Evolutionary conservation across 768 basidiomycete genomes (phyloP).

Genomic region (Boletus patriciae): DNA sequence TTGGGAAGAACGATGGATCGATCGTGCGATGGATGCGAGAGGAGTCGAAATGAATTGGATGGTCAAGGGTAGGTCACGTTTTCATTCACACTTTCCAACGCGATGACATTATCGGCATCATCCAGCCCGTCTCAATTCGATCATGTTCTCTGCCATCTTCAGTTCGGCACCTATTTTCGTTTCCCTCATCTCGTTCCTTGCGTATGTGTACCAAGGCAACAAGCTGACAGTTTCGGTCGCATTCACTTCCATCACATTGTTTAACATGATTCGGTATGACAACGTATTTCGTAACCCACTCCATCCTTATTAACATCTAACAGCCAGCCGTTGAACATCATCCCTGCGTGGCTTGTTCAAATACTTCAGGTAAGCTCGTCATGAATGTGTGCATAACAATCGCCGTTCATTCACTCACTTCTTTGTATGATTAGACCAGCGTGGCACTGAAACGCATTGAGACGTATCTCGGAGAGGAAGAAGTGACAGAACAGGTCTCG

Average conservation of each 20-base stretch:
- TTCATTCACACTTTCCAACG: background rate
- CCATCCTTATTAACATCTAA: background rate
- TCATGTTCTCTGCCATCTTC: constrained; percentile 75
- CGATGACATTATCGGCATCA: background rate
- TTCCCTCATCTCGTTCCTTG: constrained; percentile 76
- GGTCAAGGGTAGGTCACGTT: constrained; percentile 52
- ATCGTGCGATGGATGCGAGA: constrained; percentile 47
- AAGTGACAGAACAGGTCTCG: constrained; percentile 60
- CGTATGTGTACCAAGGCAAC: constrained; percentile 69
- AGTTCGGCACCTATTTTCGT: constrained; percentile 74
- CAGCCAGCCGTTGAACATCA: constrained; percentile 71
- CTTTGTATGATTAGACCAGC: constrained; percentile 38
- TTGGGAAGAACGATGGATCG: constrained; percentile 46
- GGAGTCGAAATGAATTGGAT: constrained; percentile 75
- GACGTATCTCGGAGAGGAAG: constrained; percentile 60
- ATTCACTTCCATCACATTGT: constrained; percentile 86
- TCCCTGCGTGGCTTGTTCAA: constrained; percentile 79
- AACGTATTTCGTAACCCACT: background rate
- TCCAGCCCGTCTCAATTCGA: constrained; percentile 65
- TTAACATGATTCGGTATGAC: constrained; percentile 73
- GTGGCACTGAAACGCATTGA: constrained; percentile 63
- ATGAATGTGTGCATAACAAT: too few relatives aligned
- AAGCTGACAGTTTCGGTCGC: constrained; percentile 77
- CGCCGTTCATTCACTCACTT: background rate
- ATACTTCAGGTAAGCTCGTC: constrained; percentile 51